A percentile compares a stretch with the other conserved stretches of the same genome.
Evolutionary conservation across 23 red algal species (phyloP).

Genomic region (Rhodosorus marinus): DNA sequence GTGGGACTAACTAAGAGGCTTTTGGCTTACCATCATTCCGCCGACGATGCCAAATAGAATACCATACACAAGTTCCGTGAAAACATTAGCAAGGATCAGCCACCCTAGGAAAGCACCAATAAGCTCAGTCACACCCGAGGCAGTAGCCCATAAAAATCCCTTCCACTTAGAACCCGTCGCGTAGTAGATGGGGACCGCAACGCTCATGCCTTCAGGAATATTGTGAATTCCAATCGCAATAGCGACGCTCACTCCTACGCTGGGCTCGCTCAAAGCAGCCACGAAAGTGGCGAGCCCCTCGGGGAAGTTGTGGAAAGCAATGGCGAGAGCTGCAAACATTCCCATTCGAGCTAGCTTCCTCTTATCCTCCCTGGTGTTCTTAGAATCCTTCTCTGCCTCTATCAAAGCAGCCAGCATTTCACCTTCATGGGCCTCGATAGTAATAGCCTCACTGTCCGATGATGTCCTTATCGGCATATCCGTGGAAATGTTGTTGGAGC

Average conservation of each 20-base stretch:
- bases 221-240: slow-evolving; percentile 66
- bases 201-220: slow-evolving; percentile 76
- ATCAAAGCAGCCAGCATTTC: not conserved
- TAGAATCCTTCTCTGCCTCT: not conserved
- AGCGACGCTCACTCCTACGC: slow-evolving; percentile 41
- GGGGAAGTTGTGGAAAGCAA: slow-evolving; percentile 70
- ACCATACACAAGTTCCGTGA: slow-evolving; percentile 33
- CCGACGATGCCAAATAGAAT: slow-evolving; percentile 47
- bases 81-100: slow-evolving; percentile 44
- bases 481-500: not conserved
- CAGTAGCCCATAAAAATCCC: slow-evolving; percentile 65
- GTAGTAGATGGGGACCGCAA: slow-evolving; percentile 82
- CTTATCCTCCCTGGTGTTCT: slow-evolving; percentile 6
- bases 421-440: not conserved
- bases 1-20: not conserved
- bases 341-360: slow-evolving; percentile 37
- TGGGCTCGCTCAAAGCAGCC: slow-evolving; percentile 42
- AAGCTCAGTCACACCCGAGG: slow-evolving; percentile 67
- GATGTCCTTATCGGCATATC: not conserved
- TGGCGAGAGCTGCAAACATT: slow-evolving; percentile 36
- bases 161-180: slow-evolving; percentile 47
- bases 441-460: not conserved
- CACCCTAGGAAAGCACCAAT: slow-evolving; percentile 62
- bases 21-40: slow-evolving; percentile 33
- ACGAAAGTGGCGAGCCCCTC: slow-evolving; percentile 77